Base-by-base conservation (phyloP, 2,329 filamentous ascomycete genomes). In the Xylaria sp. region DNA sequence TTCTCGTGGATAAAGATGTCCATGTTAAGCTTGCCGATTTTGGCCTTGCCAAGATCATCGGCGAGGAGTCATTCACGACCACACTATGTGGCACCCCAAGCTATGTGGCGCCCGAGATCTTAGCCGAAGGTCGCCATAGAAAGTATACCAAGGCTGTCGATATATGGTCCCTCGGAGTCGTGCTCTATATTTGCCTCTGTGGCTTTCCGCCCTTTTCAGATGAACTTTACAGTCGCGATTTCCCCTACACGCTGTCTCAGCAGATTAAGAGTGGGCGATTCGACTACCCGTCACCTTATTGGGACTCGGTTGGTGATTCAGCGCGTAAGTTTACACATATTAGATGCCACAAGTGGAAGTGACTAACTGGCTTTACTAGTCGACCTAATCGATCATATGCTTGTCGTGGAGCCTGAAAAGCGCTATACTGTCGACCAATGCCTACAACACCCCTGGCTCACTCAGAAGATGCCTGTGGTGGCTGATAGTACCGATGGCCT, bases 191-290 rank as follows among this genome's bases (percentile, higher is more conserved):
- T 71, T 97, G 93, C 74, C 85, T 98, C 4, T 98, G 95, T 74
- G 95, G 95, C 37, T 98, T 98, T 73, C 95, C 94, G 4, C 95
- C 95, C 0, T 99, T 99, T 78, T 96, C 92, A 0, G 95, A 99
- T 72, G 95, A 99, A 78, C 87, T 98, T 0, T 92, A 89, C 78
- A 89, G 88, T 0, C 79, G 79, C 37, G 89, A 96, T 46, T 95
- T 94, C 68, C 95, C 95, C 2, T 97, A 92, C 74, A 92, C 85
- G 0, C 82, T 98, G 46, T 91, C 90, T 1, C 90, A 97, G 70
- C 94, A 98, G 79, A 98, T 96, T 78, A 94, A 91, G 76, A 85
- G 87, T 76, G 95, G 92, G 15, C 86, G 88, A 19, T 99, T 97
- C 73, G 92, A 97, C 76, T 99, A 97, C 73, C 94, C 95, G 0